Evolutionary conservation across 805 yeast genomes (phyloP).

Genomic region (Saturnispora serradocipensis): DNA sequence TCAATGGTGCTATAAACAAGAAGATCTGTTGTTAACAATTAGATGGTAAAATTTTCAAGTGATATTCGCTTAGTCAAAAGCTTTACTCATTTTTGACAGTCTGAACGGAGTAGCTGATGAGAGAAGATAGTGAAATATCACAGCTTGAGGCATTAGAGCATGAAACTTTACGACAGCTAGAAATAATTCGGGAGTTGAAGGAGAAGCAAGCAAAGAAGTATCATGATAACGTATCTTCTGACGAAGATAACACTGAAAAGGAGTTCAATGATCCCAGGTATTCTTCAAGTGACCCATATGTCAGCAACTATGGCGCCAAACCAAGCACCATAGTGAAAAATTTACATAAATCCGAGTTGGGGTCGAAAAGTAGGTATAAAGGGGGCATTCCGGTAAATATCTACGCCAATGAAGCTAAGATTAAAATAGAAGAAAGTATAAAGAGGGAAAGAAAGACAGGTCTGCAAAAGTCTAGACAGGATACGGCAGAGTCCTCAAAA

Average conservation of each 20-base stretch:
- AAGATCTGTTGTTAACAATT: neutral
- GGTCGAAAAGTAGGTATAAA: constrained; percentile 2
- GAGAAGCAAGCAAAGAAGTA: constrained; percentile 12
- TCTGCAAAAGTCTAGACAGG: constrained; percentile 27
- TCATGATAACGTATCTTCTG: constrained; percentile 18
- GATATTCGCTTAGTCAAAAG: neutral
- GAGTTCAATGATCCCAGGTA: constrained; percentile 20
- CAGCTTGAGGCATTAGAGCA: constrained; percentile 20
- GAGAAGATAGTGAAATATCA: neutral
- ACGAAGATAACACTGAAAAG: constrained; percentile 15
- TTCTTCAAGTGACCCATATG: neutral
- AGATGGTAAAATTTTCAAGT: neutral
- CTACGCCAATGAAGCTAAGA: neutral
- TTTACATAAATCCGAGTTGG: neutral
- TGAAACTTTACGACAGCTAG: constrained; percentile 17
- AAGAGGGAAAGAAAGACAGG: neutral
- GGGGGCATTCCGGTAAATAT: neutral
- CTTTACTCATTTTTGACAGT: neutral
- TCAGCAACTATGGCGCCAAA: neutral
- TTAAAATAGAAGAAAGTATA: neutral
- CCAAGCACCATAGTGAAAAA: no score
- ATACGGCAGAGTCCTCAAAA: neutral
- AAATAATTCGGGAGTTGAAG: constrained; percentile 16
- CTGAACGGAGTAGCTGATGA: neutral
- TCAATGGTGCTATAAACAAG: neutral